Percentiles rank a stretch among this genome's conserved stretches.
These are phyloP conservation scores for Zoysia matrella DNA, from an alignment of 202 grass and related monocot species.

Conservation along the genomic window DNA sequence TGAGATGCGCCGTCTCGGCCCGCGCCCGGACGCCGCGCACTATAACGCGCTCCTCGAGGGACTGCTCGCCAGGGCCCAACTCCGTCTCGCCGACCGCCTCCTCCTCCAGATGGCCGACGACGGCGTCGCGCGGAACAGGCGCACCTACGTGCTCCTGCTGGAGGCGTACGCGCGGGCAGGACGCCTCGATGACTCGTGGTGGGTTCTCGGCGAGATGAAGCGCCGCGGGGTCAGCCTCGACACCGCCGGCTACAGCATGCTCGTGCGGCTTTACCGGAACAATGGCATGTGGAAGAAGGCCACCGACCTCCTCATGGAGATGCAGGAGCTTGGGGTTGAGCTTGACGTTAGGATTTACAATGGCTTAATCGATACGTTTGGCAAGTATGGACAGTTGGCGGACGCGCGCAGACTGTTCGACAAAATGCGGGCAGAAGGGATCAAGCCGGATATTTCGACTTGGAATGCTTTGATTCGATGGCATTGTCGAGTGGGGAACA, in stretches of 20 bases:
- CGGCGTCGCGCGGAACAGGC: constrained; percentile 57
- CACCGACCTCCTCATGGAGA: constrained; percentile 76
- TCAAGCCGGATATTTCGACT: constrained; percentile 75
- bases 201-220: constrained; percentile 86
- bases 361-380: constrained; percentile 71
- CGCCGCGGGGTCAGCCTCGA: constrained; percentile 54
- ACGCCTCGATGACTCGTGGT: constrained; percentile 79
- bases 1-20: constrained; percentile 69
- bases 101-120: constrained; percentile 84
- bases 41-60: constrained; percentile 79
- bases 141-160: constrained; percentile 77
- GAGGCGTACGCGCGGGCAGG: constrained; percentile 74
- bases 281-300: constrained; percentile 99
- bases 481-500: constrained; percentile 79
- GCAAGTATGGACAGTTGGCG: constrained; percentile 66
- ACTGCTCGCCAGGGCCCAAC: constrained; percentile 59
- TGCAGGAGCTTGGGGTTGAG: constrained; percentile 63
- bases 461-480: constrained; percentile 82
- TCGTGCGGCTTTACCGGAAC: constrained; percentile 77
- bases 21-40: constrained; percentile 44
- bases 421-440: constrained; percentile 61
- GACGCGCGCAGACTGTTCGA: constrained; percentile 75
- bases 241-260: constrained; percentile 61
- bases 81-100: constrained; percentile 75
- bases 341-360: constrained; percentile 75